These are phyloP conservation scores for Bipolaris sorokiniana DNA, from an alignment of 2,329 filamentous ascomycete genomes.

Conservation along the genomic window DNA sequence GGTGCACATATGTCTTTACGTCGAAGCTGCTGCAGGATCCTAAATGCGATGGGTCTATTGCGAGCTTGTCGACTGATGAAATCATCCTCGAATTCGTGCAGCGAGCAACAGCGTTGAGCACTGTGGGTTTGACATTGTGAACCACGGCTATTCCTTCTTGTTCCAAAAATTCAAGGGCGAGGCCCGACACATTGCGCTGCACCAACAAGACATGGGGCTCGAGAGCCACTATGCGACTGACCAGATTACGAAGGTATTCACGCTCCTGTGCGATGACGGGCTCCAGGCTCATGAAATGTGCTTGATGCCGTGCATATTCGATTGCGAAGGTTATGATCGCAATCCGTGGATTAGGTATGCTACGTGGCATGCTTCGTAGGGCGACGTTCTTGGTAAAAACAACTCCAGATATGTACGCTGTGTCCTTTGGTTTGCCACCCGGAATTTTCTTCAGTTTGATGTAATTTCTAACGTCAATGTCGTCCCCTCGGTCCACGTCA, in stretches of 20 bases:
- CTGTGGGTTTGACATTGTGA: conserved; percentile 95
- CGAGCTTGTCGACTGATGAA: conserved; percentile 92
- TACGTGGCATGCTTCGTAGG: conserved; percentile 92
- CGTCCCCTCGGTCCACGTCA: conserved; percentile 86
- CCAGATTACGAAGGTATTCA: conserved; percentile 89
- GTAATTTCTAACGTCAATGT: conserved; percentile 97
- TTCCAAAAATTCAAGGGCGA: conserved; percentile 86
- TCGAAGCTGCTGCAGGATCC: conserved; percentile 88
- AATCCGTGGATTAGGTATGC: conserved; percentile 82
- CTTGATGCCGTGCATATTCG: conserved; percentile 90
- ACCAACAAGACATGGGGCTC: conserved; percentile 87
- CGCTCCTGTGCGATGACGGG: conserved; percentile 96
- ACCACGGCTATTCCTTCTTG: conserved; percentile 90
- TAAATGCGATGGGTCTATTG: conserved; percentile 74
- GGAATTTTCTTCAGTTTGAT: conserved; percentile 97
- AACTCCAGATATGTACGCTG: conserved; percentile 93
- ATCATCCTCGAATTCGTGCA: conserved; percentile 93
- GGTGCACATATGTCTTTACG: conserved; percentile 91
- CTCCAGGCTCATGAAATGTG: conserved; percentile 97
- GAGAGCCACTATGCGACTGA: conserved; percentile 86
- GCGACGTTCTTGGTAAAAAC: conserved; percentile 98
- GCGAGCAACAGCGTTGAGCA: conserved; percentile 91
- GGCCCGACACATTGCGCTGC: conserved; percentile 88
- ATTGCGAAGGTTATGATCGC: conserved; percentile 93
- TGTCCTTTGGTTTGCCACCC: conserved; percentile 87